Conservation (phyloP, 2,329 filamentous ascomycete genomes). For the Furcasterigmium sp. region DNA sequence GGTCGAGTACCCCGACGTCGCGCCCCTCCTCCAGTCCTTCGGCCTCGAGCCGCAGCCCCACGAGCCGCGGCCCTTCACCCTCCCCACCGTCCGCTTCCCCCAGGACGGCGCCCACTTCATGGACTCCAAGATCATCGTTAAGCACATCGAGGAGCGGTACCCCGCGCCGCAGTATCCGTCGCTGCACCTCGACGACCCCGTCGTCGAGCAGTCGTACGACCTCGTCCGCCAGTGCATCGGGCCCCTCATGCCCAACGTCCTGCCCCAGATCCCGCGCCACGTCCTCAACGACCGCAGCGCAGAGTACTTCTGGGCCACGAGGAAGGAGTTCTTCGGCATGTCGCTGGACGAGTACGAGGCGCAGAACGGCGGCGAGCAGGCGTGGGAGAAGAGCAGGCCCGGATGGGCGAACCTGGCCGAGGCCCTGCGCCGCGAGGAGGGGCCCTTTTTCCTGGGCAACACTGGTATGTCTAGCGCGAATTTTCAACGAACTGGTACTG, state of each 20-base stretch:
- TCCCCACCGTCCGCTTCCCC: conserved; percentile 49
- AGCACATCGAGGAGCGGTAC: conserved; percentile 51
- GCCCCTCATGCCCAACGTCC: conserved; percentile 32
- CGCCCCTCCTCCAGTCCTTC: conserved; percentile 39
- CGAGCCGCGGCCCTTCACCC: conserved; percentile 38
- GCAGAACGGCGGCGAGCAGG: conserved; percentile 41
- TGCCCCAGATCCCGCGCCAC: conserved; percentile 40
- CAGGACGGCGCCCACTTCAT: conserved; percentile 51
- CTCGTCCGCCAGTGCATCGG: conserved; percentile 25
- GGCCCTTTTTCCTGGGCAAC: conserved; percentile 57
- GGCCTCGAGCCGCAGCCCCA: conserved; percentile 40
- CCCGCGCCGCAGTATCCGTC: conserved; percentile 41
- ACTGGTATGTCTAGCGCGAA: conserved; percentile 26
- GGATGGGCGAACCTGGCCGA: conserved; percentile 29
- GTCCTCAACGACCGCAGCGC: conserved; percentile 46
- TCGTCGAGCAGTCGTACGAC: conserved; percentile 37
- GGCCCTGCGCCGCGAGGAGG: conserved; percentile 50
- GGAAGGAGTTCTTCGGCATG: conserved; percentile 45
- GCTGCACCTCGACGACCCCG: conserved; percentile 50
- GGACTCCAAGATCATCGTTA: conserved; percentile 58
- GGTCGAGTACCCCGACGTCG: conserved; percentile 64
- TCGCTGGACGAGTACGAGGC: conserved; percentile 41
- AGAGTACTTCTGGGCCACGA: conserved; percentile 51
- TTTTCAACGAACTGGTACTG: no score
- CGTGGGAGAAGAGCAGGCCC: conserved; percentile 39